Evolutionary conservation across 1,284 basidiomycete species (phyloP).

Genomic region (Apiotrichum sp.): DNA sequence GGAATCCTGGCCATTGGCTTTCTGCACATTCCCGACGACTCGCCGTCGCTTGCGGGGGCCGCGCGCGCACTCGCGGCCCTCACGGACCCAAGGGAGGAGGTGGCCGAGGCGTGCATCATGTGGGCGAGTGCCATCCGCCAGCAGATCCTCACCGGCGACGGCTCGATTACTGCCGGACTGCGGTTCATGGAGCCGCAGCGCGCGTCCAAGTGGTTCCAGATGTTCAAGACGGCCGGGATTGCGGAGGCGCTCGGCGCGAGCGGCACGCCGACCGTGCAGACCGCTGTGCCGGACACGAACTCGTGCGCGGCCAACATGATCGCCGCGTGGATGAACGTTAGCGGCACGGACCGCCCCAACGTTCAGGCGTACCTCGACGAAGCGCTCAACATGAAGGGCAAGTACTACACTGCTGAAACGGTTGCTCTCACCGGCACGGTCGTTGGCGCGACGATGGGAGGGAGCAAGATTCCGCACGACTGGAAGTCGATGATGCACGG

Average conservation of each 20-base stretch:
- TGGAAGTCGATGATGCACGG: background rate
- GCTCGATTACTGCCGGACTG: background rate
- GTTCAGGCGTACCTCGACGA: background rate
- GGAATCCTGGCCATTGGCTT: background rate
- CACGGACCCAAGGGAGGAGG: background rate
- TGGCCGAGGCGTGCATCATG: background rate
- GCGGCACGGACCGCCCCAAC: no score
- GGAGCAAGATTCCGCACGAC: background rate
- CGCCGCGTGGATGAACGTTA: background rate
- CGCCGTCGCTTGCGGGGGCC: background rate
- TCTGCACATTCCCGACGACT: background rate
- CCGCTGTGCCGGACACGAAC: background rate
- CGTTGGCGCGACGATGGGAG: background rate
- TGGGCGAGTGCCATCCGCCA: background rate
- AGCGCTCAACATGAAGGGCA: background rate
- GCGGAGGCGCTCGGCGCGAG: background rate
- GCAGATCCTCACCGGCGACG: background rate
- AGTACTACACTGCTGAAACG: background rate
- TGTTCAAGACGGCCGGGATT: background rate
- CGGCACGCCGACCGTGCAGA: background rate
- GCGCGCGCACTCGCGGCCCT: background rate
- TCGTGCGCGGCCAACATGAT: background rate
- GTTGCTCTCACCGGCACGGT: background rate
- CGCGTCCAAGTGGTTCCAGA: background rate
- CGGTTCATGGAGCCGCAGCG: background rate